phyloP scores from a whole-genome alignment of 345 rosid species.

The Salix dunnii region DNA sequence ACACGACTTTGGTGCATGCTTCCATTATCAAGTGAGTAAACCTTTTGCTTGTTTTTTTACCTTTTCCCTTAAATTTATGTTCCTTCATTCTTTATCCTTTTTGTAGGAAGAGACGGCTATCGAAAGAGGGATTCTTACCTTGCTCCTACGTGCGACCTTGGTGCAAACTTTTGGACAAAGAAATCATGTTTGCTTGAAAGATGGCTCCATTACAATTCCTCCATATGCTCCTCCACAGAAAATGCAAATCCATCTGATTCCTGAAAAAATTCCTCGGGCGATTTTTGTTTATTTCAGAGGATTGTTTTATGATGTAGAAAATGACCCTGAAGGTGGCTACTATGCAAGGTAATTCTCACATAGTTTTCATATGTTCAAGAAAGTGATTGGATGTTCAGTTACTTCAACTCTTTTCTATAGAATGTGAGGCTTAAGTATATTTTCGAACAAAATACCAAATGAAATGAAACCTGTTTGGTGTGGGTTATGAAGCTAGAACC shows the following conservation, averaged over 20 bases:
- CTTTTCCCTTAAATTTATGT: background rate
- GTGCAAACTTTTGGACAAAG: constrained; percentile 95
- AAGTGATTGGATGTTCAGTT: too few relatives aligned
- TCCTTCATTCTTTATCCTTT: background rate
- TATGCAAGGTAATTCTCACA: too few relatives aligned
- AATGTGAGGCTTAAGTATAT: too few relatives aligned
- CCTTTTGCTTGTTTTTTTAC: background rate
- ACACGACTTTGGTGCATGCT: constrained; percentile 35
- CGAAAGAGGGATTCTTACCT: constrained; percentile 76
- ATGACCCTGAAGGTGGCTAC: too few relatives aligned
- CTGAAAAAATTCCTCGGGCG: constrained; percentile 71
- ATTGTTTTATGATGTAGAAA: too few relatives aligned
- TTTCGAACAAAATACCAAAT: too few relatives aligned
- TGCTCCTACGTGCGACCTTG: constrained; percentile 74
- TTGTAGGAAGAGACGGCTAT: constrained; percentile 88
- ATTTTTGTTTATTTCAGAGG: too few relatives aligned
- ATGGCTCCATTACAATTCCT: constrained; percentile 85
- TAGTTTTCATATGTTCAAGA: too few relatives aligned
- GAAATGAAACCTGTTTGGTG: too few relatives aligned
- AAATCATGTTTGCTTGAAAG: constrained; percentile 84
- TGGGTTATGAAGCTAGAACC: too few relatives aligned
- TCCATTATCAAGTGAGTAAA: constrained; percentile 21
- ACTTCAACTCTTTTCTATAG: too few relatives aligned
- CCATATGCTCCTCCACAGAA: constrained; percentile 96
- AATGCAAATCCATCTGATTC: constrained; percentile 81